Evolutionary conservation across 1,284 basidiomycete genomes (phyloP).

Genomic region (Marasmius fiardii): DNA sequence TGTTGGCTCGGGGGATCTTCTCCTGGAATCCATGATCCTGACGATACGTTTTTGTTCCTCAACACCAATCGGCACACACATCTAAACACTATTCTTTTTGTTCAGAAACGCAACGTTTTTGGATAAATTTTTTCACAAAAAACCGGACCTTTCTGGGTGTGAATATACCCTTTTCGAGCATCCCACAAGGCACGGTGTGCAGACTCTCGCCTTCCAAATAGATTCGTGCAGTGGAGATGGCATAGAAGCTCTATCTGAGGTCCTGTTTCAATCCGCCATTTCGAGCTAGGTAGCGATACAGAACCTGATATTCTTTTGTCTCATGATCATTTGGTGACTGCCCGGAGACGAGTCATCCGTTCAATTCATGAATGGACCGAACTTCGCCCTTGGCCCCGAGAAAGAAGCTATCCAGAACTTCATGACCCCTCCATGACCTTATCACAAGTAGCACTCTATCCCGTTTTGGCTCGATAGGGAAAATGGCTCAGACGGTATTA

Average conservation of each 20-base stretch:
- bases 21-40: background rate
- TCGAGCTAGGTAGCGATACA: background rate
- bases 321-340: background rate
- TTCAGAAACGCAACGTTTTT: too few relatives aligned
- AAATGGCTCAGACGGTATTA: background rate
- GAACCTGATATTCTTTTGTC: background rate
- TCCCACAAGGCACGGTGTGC: background rate
- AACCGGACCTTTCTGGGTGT: too few relatives aligned
- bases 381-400: background rate
- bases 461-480: background rate
- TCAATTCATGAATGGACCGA: background rate
- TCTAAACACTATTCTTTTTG: too few relatives aligned
- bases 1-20: too few relatives aligned
- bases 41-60: background rate
- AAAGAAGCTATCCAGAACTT: background rate
- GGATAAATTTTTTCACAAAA: too few relatives aligned
- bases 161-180: background rate
- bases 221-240: background rate
- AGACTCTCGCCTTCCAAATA: too few relatives aligned
- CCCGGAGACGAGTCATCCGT: too few relatives aligned
- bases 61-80: background rate
- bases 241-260: background rate
- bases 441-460: background rate
- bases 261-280: background rate
- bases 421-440: background rate